A percentile compares a stretch with the other conserved stretches of the same genome.
Evolutionary conservation across 2,329 filamentous ascomycete species (phyloP).

Genomic region (Clonostachys solani): DNA sequence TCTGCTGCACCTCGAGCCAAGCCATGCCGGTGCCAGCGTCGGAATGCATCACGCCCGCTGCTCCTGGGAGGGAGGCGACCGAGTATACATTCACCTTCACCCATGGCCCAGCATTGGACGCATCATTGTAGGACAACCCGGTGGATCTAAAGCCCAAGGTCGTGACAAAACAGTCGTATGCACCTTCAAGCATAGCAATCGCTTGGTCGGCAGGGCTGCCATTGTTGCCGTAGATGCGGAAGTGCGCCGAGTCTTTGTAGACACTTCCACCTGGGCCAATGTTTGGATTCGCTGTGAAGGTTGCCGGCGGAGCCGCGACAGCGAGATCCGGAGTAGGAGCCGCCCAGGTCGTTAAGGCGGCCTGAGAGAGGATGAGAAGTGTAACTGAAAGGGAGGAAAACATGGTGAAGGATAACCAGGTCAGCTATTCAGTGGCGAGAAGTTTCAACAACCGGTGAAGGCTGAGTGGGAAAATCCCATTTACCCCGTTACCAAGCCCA

Average conservation of each 20-base stretch:
- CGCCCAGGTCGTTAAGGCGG: not conserved
- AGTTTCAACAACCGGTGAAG: no score
- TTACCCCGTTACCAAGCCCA: no score
- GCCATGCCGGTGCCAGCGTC: constrained; percentile 30
- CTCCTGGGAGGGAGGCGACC: constrained; percentile 25
- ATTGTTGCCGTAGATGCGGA: constrained; percentile 28
- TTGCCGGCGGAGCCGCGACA: constrained; percentile 7
- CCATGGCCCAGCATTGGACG: constrained; percentile 27
- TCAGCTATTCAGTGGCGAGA: no score
- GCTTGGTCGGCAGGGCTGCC: constrained; percentile 12
- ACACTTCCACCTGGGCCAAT: constrained; percentile 22
- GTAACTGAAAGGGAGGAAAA: no score
- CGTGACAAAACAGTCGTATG: constrained; percentile 33
- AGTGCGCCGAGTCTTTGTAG: constrained; percentile 28
- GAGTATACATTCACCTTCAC: constrained; percentile 43
- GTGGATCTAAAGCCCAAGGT: constrained; percentile 31
- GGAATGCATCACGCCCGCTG: constrained; percentile 36
- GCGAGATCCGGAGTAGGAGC: constrained; percentile 49
- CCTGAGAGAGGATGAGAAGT: not conserved
- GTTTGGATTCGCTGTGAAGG: constrained; percentile 19
- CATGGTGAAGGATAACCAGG: no score
- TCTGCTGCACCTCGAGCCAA: constrained; percentile 35
- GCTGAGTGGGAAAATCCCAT: no score
- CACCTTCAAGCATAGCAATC: constrained; percentile 37
- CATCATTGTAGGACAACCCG: constrained; percentile 26